Evolutionary conservation across 331 rosid species (phyloP).

Genomic region (Quercus phellos): DNA sequence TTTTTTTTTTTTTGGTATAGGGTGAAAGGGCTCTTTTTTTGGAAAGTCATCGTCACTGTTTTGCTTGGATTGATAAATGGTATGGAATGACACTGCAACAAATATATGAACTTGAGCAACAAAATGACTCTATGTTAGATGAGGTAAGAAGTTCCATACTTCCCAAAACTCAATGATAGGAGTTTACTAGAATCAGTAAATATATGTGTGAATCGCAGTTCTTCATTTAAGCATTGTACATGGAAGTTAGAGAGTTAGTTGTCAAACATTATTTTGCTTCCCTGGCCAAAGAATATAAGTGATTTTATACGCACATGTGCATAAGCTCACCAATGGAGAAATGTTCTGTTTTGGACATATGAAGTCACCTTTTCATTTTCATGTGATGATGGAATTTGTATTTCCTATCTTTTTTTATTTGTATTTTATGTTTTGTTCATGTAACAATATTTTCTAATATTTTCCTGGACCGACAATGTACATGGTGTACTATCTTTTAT

Average conservation of each 20-base stretch:
- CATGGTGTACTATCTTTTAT: not conserved
- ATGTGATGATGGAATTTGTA: not conserved
- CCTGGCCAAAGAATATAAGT: not conserved
- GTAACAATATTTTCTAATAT: not conserved
- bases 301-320: not conserved
- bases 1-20: not conserved
- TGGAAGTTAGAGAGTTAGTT: not conserved
- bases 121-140: constrained; percentile 7
- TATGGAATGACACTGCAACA: constrained; percentile 34
- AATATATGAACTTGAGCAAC: constrained; percentile 27
- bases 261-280: not conserved
- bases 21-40: constrained; percentile 47
- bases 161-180: not conserved
- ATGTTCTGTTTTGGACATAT: too few species aligned
- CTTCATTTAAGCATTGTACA: not conserved
- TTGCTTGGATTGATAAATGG: constrained; percentile 48
- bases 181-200: not conserved
- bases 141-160: constrained; percentile 26
- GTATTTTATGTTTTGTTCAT: not conserved
- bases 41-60: constrained; percentile 41
- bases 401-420: not conserved
- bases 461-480: not conserved
- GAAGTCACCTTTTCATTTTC: too few species aligned
- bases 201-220: not conserved
- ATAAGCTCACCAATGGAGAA: too few species aligned